Percentiles rank a stretch among this genome's conserved stretches.
These are phyloP conservation scores for Panicum hallii DNA, from an alignment of 202 grass and related monocot species.

Conservation along the genomic window DNA sequence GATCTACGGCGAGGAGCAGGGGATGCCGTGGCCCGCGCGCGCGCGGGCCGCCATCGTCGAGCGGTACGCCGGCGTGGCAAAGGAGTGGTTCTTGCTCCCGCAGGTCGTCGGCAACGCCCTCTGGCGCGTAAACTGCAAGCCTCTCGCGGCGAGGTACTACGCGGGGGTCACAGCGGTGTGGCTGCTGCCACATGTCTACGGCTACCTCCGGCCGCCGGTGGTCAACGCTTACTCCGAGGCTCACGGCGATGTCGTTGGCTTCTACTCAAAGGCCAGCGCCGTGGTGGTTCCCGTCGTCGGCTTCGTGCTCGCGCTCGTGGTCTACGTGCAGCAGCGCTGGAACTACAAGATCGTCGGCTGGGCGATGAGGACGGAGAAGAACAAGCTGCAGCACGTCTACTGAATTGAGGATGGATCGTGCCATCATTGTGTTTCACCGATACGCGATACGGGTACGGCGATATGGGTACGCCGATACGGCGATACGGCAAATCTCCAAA, in stretches of 20 bases:
- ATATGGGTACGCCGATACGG: no score
- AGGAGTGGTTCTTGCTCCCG: constrained; percentile 66
- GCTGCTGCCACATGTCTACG: constrained; percentile 64
- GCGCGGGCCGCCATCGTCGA: constrained; percentile 32
- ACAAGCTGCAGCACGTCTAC: constrained; percentile 18
- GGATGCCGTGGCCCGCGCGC: not conserved
- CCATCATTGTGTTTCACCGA: no score
- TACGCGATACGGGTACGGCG: no score
- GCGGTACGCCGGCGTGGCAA: constrained; percentile 52
- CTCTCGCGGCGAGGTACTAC: constrained; percentile 57
- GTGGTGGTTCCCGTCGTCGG: constrained; percentile 2
- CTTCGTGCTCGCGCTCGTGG: not conserved
- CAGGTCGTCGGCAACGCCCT: constrained; percentile 66
- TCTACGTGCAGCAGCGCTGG: constrained; percentile 20
- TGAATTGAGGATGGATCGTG: not conserved
- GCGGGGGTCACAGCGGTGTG: constrained; percentile 55
- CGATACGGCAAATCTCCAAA: no score
- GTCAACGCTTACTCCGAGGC: not conserved
- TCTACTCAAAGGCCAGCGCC: constrained; percentile 41
- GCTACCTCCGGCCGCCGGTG: constrained; percentile 32
- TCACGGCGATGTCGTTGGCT: not conserved
- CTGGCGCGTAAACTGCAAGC: constrained; percentile 65
- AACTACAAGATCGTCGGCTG: constrained; percentile 26
- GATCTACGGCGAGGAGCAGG: not conserved
- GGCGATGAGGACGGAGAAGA: not conserved